phyloP scores from a whole-genome alignment of 129 eudicot species.

The Helianthus tuberosus region DNA sequence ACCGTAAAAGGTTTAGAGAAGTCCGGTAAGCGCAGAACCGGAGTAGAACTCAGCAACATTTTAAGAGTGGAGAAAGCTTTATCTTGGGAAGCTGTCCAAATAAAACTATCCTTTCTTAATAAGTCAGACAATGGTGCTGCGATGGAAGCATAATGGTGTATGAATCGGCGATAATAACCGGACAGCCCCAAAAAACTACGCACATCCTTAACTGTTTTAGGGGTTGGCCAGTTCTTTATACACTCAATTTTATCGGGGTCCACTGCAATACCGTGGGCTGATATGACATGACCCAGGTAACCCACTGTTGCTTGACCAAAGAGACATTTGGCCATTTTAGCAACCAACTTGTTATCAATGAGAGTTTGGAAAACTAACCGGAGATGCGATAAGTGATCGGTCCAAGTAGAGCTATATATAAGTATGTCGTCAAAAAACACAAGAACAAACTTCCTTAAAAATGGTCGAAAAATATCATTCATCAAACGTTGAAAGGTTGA shows the following conservation, averaged over 20 bases:
- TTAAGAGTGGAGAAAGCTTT: no score
- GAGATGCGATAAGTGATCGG: neutral
- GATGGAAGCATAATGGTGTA: no score
- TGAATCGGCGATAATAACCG: no score
- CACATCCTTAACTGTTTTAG: neutral
- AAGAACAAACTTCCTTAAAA: no score
- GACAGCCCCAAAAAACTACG: neutral
- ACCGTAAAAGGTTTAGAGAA: no score
- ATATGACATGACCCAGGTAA: neutral
- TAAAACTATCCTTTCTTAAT: no score
- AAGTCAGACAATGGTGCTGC: no score
- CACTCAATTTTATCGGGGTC: neutral
- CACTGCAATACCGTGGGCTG: neutral
- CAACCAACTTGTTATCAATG: neutral
- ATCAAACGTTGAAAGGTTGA: no score
- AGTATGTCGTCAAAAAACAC: neutral
- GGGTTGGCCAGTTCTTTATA: neutral
- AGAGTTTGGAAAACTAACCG: neutral
- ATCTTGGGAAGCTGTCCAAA: no score
- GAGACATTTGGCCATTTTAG: neutral
- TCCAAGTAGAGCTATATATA: neutral
- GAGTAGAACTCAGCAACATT: no score
- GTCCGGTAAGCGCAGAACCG: no score
- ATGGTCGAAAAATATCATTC: no score
- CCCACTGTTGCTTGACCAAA: neutral